Percentiles rank a stretch among this genome's conserved stretches.
These are phyloP conservation scores for Persicaria maculosa DNA, from an alignment of 148 eudicot species.

Conservation along the genomic window DNA sequence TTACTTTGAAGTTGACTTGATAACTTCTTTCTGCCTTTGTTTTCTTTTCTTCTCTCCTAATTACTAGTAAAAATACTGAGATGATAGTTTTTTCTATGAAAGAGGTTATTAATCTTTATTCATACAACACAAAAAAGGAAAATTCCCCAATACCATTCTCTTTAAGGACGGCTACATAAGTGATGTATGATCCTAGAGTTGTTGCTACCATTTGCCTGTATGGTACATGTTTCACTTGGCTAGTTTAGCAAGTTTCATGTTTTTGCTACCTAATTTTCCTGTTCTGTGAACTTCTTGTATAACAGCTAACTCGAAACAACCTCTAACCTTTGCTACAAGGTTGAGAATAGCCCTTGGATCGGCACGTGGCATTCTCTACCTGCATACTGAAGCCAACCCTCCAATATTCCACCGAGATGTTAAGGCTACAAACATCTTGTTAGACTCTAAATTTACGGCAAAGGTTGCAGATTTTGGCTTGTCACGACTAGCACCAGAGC, in stretches of 20 bases:
- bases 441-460: constrained; percentile 57
- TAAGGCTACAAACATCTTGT: constrained; percentile 74
- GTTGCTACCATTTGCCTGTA: neutral
- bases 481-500: constrained; percentile 77
- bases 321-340: constrained; percentile 43
- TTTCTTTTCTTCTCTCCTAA: neutral
- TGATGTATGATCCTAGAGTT: neutral
- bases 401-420: constrained; percentile 87
- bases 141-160: too few relatives aligned
- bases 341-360: constrained; percentile 57
- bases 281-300: neutral
- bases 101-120: too few relatives aligned
- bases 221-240: neutral
- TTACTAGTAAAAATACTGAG: too few relatives aligned
- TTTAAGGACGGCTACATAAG: too few relatives aligned
- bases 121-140: too few relatives aligned
- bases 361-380: constrained; percentile 77
- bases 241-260: neutral
- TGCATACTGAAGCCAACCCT: constrained; percentile 82
- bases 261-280: too few relatives aligned
- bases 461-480: constrained; percentile 94
- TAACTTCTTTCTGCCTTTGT: neutral
- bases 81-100: too few relatives aligned
- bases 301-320: constrained; percentile 37
- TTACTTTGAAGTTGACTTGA: neutral